These are phyloP conservation scores for Xylaria castorea DNA, from an alignment of 495 filamentous ascomycete genomes.

Conservation along the genomic window DNA sequence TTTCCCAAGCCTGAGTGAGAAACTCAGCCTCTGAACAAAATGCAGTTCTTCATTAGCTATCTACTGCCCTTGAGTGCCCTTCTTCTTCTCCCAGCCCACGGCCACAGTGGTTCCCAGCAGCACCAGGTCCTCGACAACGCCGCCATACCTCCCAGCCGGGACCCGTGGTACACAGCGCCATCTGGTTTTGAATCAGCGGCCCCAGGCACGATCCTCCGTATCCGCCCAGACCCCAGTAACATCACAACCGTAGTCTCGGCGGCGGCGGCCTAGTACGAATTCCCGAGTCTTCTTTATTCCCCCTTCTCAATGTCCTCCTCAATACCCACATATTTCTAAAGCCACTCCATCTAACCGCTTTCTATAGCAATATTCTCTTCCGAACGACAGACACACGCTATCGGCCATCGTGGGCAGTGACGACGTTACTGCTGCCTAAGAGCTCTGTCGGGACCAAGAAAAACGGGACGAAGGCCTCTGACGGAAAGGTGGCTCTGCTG, in stretches of 20 bases:
- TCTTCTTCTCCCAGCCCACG: neutral
- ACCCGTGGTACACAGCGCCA: constrained; percentile 58
- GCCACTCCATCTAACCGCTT: neutral
- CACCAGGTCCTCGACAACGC: neutral
- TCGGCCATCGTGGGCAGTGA: neutral
- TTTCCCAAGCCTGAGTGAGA: neutral
- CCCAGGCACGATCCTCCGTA: constrained; percentile 54
- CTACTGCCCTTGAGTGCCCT: neutral
- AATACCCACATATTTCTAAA: neutral
- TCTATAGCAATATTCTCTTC: neutral
- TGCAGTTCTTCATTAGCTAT: neutral
- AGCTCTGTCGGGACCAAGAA: neutral
- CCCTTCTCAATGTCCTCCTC: neutral
- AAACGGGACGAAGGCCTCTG: neutral
- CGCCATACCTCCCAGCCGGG: constrained; percentile 44
- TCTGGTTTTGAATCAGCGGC: constrained; percentile 42
- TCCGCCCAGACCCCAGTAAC: constrained; percentile 17
- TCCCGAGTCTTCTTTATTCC: neutral
- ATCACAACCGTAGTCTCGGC: neutral
- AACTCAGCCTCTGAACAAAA: neutral
- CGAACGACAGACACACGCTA: neutral
- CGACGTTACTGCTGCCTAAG: constrained; percentile 36
- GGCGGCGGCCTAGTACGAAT: neutral
- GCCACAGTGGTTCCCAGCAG: neutral
- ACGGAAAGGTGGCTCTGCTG: constrained; percentile 39